A percentile compares a stretch with the other conserved stretches of the same genome.
Conservation (phyloP, 176 grass and related monocot species). For the Musa acuminata region DNA sequence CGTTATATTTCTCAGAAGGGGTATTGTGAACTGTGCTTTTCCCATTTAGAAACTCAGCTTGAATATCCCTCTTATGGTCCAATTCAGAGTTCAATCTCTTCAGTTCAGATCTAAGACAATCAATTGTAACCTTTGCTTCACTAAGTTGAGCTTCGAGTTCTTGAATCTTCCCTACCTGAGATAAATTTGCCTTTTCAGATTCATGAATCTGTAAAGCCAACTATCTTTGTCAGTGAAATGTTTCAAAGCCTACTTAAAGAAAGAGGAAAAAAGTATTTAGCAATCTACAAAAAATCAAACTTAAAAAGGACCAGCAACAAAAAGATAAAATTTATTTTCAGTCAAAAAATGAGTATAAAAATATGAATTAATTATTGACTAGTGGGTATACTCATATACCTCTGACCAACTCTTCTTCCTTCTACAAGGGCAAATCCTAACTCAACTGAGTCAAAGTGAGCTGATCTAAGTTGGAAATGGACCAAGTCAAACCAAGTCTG, state of each 20-base stretch:
- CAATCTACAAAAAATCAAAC: neutral
- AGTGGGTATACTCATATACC: too few relatives aligned
- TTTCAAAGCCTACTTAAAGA: neutral
- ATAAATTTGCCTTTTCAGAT: constrained; percentile 40
- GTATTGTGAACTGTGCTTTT: constrained; percentile 25
- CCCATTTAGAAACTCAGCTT: constrained; percentile 9
- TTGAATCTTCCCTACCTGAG: constrained; percentile 49
- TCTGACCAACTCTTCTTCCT: too few relatives aligned
- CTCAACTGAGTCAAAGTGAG: too few relatives aligned
- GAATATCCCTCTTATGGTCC: constrained; percentile 38
- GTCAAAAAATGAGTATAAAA: too few relatives aligned
- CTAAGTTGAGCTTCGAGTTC: constrained; percentile 58
- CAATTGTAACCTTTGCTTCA: constrained; percentile 35
- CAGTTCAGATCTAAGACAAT: constrained; percentile 48
- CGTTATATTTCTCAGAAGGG: constrained; percentile 19
- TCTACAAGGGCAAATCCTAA: too few relatives aligned
- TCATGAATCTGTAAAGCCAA: constrained; percentile 49
- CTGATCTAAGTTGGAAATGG: too few relatives aligned
- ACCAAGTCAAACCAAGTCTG: too few relatives aligned
- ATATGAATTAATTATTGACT: too few relatives aligned
- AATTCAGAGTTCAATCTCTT: constrained; percentile 45
- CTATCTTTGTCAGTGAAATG: neutral
- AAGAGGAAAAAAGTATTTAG: neutral
- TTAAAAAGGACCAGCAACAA: neutral
- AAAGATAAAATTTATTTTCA: too few relatives aligned